Evolutionary conservation across 768 basidiomycete genomes (phyloP), one percentile per base, ranked within the genome.

Genomic region (Kwoniella botswanensis): DNA sequence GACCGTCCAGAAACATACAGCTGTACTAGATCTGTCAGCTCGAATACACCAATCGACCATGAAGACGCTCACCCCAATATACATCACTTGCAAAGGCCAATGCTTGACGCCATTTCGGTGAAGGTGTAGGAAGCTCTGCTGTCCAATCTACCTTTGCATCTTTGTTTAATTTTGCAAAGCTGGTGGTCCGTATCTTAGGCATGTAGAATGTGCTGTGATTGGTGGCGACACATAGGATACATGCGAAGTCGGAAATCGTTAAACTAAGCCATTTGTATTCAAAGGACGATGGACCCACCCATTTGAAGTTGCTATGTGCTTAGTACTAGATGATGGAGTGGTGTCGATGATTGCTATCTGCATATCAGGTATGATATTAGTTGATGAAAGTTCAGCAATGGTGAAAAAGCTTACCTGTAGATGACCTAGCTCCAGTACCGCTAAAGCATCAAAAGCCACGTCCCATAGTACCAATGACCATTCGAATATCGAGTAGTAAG

Each of bases 401-500:
- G 2, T 29, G 5, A 29, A 6, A 6, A 26, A 43, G 41, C 72
- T 66, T 43, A 79, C 77, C 65, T 76, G 70, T 3, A 82, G 54
- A 65, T 73, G 62, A 12, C 57, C 52, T 3, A 79, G 59, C n/a
- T 83, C 82, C n/a, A 13, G 13, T 2, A 71, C 66, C 0, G 77
- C 67, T 2, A 76, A 21, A 11, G 79, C 71, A 64, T 83, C 82
- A 61, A 83, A 83, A 13, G 68, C 66, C 12, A 83, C 75, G 58
- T 83, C 82, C 71, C 77, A 80, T 21, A 79, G 7, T 2, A 83
- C 79, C 63, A 82, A 63, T 4, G 71, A 86, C 94, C 94, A 96
- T 84, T 96, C 94, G 75, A 92, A 92, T 83, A 94, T 90, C 56
- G 90, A 88, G 77, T 94, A 96, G 54, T 85, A 85, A 2, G 92